phyloP scores from a whole-genome alignment of 1,139 yeast species.

The Hanseniaspora uvarum region DNA sequence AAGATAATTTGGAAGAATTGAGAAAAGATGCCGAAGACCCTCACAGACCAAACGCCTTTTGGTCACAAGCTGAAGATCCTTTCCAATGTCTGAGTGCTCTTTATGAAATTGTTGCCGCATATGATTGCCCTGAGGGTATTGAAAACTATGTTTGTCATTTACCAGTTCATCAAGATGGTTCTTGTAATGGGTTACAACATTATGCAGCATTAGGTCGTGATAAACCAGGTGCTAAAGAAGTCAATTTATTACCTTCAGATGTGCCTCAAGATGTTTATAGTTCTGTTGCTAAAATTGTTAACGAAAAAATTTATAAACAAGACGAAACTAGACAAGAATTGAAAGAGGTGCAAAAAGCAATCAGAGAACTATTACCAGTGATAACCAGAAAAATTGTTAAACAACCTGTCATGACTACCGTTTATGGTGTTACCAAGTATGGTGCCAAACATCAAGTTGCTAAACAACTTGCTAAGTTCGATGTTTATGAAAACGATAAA shows the following conservation, averaged over 20 bases:
- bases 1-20: constrained; percentile 53
- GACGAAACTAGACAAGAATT: constrained; percentile 36
- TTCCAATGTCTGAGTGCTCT: constrained; percentile 92
- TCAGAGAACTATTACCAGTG: constrained; percentile 40
- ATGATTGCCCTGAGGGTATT: constrained; percentile 55
- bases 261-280: constrained; percentile 87
- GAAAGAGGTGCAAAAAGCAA: constrained; percentile 25
- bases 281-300: constrained; percentile 68
- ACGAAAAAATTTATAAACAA: constrained; percentile 51
- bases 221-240: constrained; percentile 85
- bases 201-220: constrained; percentile 98
- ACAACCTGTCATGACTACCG: constrained; percentile 97
- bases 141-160: constrained; percentile 63
- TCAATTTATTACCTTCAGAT: constrained; percentile 70
- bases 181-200: constrained; percentile 95
- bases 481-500: constrained; percentile 31
- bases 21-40: constrained; percentile 66
- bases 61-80: constrained; percentile 84
- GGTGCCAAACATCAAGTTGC: constrained; percentile 88
- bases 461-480: constrained; percentile 46
- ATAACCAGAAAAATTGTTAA: constrained; percentile 82
- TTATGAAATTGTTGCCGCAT: constrained; percentile 66
- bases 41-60: constrained; percentile 51
- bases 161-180: constrained; percentile 96
- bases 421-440: constrained; percentile 89